Base-by-base conservation (phyloP, 768 basidiomycete species). In the Mycena rosella region DNA sequence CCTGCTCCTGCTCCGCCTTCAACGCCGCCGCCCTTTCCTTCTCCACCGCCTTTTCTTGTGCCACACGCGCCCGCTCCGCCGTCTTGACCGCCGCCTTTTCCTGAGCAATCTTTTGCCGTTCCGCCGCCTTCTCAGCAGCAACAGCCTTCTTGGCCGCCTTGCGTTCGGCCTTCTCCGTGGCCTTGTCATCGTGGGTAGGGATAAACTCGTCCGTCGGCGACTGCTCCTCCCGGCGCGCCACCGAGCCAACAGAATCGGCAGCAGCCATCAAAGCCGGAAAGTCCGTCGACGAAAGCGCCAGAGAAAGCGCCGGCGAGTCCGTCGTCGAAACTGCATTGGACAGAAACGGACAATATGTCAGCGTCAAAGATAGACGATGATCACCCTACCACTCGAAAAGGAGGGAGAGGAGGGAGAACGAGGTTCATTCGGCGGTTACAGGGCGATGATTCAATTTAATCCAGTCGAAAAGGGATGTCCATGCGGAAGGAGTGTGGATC, bases 71-170 rank as follows among this genome's bases (percentile, higher is more conserved):
- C 69, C 85, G 89, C 73, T 90, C 89, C 20, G 81, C 84, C 4
- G 85, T 84, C 70, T 80, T 87, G 18, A 80, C 80, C 1, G 83
- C 84, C 2, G 87, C 87, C 73, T 87, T 91, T 74, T 89, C 89
- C 72, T 88, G 84, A 1, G 85, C 86, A 3, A 77, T 74, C 64
- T 84, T 86, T 73, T 86, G 85, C 70, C 89, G 81, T 74, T 91
- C 90, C 2, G 86, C 83, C 0, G 88, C 87, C 68, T 89, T 89
- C 71, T 90, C 89, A 1, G 81, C 83, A 5, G 88, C 88, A 6
- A 84, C 88, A 14, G 84, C 88, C 72, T 89, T 90, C 81, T 88
- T 92, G 20, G 85, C 87, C 34, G 88, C 88, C 70, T 88, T 91
- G 49, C 87, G 87, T 47, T 88, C 87, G 1, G 85, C 83, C 72